Percentiles rank a stretch among this genome's conserved stretches.
Conservation (phyloP, 2,329 filamentous ascomycete species). For the Aspergillus sp. region DNA sequence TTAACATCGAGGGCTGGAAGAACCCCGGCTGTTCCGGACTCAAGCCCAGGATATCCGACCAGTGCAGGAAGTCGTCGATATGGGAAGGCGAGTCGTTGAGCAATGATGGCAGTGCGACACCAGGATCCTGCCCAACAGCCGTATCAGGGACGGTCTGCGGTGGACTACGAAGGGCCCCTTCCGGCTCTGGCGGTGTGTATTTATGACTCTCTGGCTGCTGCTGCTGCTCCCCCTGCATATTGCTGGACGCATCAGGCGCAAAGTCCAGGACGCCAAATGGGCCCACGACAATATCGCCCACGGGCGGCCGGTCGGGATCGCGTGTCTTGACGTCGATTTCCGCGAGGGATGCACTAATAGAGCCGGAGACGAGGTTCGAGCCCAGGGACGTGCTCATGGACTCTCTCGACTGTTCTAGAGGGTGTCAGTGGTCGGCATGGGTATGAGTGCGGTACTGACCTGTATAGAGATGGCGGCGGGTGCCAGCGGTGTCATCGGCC, state of each 20-base stretch:
- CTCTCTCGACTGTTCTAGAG: conserved; percentile 27
- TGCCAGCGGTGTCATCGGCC: conserved; percentile 17
- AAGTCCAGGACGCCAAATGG: conserved; percentile 34
- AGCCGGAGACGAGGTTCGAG: conserved; percentile 27
- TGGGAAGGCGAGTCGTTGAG: conserved; percentile 21
- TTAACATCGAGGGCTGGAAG: conserved; percentile 15
- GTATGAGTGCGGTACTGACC: conserved; percentile 16
- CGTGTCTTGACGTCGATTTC: conserved; percentile 32
- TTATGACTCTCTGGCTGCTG: not conserved
- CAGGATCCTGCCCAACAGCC: not conserved
- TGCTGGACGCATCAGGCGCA: not conserved
- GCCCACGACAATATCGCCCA: conserved; percentile 27
- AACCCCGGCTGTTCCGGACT: conserved; percentile 23
- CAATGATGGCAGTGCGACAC: not conserved
- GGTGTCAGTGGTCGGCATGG: not conserved
- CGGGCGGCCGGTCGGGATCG: conserved; percentile 16
- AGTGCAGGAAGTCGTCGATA: conserved; percentile 33
- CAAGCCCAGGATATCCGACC: conserved; percentile 34
- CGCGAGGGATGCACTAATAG: conserved; percentile 32
- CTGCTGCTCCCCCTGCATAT: not conserved
- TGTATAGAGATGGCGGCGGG: conserved; percentile 33
- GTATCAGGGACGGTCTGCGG: not conserved
- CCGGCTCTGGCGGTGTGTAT: not conserved
- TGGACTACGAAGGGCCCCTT: not conserved
- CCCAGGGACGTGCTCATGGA: conserved; percentile 33